Conservation (phyloP, 1,284 basidiomycete genomes). For the Microstroma glucosiphilum region DNA sequence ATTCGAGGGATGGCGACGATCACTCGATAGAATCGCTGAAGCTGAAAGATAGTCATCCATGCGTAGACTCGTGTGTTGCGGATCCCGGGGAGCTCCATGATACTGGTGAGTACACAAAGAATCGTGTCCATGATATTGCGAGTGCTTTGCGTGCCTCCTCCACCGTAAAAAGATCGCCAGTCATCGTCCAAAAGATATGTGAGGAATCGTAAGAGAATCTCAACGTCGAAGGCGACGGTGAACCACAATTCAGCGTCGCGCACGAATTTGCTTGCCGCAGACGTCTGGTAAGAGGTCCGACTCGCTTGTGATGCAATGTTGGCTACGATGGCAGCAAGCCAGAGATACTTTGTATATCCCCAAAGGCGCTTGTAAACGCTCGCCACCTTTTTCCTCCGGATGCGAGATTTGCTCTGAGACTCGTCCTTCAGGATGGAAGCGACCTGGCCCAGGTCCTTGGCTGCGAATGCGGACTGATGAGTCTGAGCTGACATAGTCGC, state of each 20-base stretch:
- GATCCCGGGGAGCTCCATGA: constrained; percentile 82
- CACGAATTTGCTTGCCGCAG: constrained; percentile 16
- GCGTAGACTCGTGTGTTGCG: constrained; percentile 63
- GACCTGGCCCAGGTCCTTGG: constrained; percentile 44
- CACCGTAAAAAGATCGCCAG: constrained; percentile 69
- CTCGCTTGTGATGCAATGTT: constrained; percentile 71
- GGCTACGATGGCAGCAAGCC: constrained; percentile 59
- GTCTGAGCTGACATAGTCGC: constrained; percentile 81
- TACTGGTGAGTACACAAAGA: constrained; percentile 70
- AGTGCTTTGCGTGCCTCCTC: constrained; percentile 13
- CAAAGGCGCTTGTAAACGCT: constrained; percentile 42
- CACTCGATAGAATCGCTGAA: constrained; percentile 85
- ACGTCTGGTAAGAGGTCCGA: constrained; percentile 56
- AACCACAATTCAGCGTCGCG: constrained; percentile 68
- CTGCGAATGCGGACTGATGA: constrained; percentile 84
- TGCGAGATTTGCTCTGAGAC: constrained; percentile 13
- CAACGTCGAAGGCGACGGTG: constrained; percentile 77
- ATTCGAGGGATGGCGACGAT: constrained; percentile 82
- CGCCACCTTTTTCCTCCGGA: constrained; percentile 26
- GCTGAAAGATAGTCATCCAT: constrained; percentile 87
- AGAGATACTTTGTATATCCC: constrained; percentile 44
- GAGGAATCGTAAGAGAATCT: constrained; percentile 70
- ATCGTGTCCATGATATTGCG: constrained; percentile 73
- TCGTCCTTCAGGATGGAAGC: neutral
- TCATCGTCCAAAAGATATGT: constrained; percentile 65